A percentile compares a stretch with the other conserved stretches of the same genome.
These are phyloP conservation scores for Hypoxylon sp. DNA, from an alignment of 2,329 filamentous ascomycete genomes.

Conservation along the genomic window DNA sequence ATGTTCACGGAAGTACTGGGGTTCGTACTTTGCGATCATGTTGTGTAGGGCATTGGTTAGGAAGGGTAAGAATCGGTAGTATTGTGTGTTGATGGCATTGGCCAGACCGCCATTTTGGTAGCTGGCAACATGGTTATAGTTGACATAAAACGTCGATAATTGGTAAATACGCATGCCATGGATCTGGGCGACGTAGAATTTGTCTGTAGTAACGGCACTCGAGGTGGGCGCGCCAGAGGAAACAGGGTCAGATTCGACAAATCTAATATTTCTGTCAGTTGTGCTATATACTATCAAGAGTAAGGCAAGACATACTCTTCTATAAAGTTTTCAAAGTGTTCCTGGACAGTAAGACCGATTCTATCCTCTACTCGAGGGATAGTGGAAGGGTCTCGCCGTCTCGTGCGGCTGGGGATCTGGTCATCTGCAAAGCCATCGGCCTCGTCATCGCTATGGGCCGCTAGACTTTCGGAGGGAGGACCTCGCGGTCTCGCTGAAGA, in stretches of 20 bases:
- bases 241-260: slow-evolving; percentile 74
- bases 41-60: slow-evolving; percentile 90
- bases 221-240: slow-evolving; percentile 75
- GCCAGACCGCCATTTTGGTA: slow-evolving; percentile 86
- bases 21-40: slow-evolving; percentile 94
- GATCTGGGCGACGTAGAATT: slow-evolving; percentile 88
- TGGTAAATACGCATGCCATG: slow-evolving; percentile 80
- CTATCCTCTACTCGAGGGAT: slow-evolving; percentile 82
- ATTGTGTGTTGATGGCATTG: slow-evolving; percentile 87
- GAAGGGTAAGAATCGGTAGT: slow-evolving; percentile 96
- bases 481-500: slow-evolving; percentile 70
- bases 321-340: slow-evolving; percentile 84
- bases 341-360: slow-evolving; percentile 80
- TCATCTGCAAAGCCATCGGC: slow-evolving; percentile 75
- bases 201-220: slow-evolving; percentile 80
- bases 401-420: slow-evolving; percentile 68
- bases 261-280: slow-evolving; percentile 59
- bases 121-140: slow-evolving; percentile 85
- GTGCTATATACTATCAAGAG: slow-evolving; percentile 10
- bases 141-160: slow-evolving; percentile 88
- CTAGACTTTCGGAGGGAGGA: slow-evolving; percentile 74
- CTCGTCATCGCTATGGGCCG: slow-evolving; percentile 73
- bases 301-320: slow-evolving; percentile 71
- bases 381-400: slow-evolving; percentile 63
- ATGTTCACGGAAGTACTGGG: slow-evolving; percentile 93